Percentiles rank a stretch among this genome's conserved stretches.
Evolutionary conservation across 1,139 yeast species (phyloP).

Genomic region (Saccharomyces hybrid): DNA sequence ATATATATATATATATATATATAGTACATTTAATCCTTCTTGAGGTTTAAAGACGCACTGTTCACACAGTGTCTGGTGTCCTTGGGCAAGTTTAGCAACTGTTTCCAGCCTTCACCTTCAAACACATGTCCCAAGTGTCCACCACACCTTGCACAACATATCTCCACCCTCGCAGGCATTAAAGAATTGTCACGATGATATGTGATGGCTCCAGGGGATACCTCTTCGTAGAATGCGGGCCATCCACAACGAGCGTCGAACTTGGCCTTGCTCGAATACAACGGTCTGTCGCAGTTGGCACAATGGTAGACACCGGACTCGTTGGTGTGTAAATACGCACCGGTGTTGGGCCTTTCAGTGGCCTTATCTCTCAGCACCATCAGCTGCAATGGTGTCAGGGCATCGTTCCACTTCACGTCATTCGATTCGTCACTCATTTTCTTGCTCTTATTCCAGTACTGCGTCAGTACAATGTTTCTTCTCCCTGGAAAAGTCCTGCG

Average conservation of each 20-base stretch:
- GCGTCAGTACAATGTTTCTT: background rate
- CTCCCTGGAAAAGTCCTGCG: background rate
- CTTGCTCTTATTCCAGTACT: background rate
- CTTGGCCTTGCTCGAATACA: conserved; percentile 73
- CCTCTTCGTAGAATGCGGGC: conserved; percentile 92
- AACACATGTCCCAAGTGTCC: conserved; percentile 95
- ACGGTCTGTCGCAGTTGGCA: conserved; percentile 76
- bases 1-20: too few species aligned
- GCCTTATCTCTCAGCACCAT: conserved; percentile 69
- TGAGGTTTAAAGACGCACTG: conserved; percentile 69
- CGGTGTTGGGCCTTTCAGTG: conserved; percentile 79
- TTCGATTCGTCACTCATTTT: conserved; percentile 4
- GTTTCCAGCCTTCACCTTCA: conserved; percentile 85
- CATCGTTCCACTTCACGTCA: conserved; percentile 60
- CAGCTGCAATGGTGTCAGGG: conserved; percentile 70
- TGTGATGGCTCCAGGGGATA: conserved; percentile 63
- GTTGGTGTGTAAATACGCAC: conserved; percentile 48
- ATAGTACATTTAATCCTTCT: conserved; percentile 20
- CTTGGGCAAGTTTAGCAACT: conserved; percentile 49
- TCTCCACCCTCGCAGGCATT: conserved; percentile 83
- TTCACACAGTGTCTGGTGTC: conserved; percentile 94
- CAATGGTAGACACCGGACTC: conserved; percentile 65
- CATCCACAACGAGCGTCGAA: conserved; percentile 93
- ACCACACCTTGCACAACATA: conserved; percentile 81
- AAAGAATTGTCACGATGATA: conserved; percentile 50